Evolutionary conservation across 176 grass and related monocot species (phyloP), one percentile per base, ranked within the genome.

Genomic region (Musa beccarii): DNA sequence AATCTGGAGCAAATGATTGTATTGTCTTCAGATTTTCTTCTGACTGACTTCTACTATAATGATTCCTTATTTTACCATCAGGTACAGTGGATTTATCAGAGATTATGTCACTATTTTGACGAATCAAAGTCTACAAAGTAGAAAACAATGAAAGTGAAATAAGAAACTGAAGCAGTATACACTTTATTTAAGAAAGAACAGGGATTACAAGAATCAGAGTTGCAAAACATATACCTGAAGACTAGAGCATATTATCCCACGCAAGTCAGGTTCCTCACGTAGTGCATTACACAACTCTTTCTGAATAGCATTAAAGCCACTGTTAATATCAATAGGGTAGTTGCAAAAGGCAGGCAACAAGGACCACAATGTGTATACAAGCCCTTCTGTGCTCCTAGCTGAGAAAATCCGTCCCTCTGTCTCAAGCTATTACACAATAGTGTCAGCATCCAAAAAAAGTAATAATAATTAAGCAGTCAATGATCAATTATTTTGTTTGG

Each of bases 331-430:
- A 85, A 76, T 63, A 63, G 95, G 74, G 85, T 91, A 99, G 77
- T 99, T 99, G 75, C 95, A 99, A 77, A 83, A 99, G 54, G 95
- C 91, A 73, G 90, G 86, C 49, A 99, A 89, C 83, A 99, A 87
- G 53, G 90, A 84, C 95, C 95, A 94, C 53, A 99, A 85, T 75
- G 90, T 90, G 83, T 89, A 94, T 59, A 91, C 79, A 56, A 91
- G 89, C 74, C 95, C 90, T 89, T 93, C 88, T 53, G 88, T 79
- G 81, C 88, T 94, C 79, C 90, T 93, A 66, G 88, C 88, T 1
- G 90, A 99, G 81, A 84, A 94, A 76, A 91, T 84, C 52, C 85
- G 85, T 79, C 83, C 84, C 12, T 82, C 84, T 76, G 84, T 91
- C 54, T 91, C 79, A 78, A 93, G 84, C 94, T 98, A 86, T 79